Evolutionary conservation across 345 rosid genomes (phyloP).

Genomic region (Citrus sinensis): DNA sequence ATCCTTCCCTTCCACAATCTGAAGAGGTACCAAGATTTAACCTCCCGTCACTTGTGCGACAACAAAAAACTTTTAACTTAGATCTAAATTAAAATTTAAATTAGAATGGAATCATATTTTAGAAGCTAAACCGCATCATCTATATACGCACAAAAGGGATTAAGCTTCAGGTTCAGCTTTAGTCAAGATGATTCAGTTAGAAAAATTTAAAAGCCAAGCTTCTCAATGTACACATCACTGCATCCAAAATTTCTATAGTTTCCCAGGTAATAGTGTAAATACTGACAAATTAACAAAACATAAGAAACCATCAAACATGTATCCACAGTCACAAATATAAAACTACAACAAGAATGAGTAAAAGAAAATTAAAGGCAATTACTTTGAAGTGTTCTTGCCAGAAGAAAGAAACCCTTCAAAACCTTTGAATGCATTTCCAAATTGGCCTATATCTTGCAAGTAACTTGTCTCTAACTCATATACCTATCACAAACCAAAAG

Average conservation of each 20-base stretch:
- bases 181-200: background rate
- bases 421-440: conserved; percentile 41
- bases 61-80: background rate
- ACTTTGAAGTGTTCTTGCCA: conserved; percentile 42
- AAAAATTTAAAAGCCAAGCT: background rate
- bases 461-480: conserved; percentile 44
- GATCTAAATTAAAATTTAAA: background rate
- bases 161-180: conserved; percentile 1
- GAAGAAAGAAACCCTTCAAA: conserved; percentile 52
- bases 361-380: conserved; percentile 4
- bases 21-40: background rate
- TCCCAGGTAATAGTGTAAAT: too few species aligned
- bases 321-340: background rate
- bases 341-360: background rate
- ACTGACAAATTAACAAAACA: background rate
- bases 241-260: too few species aligned
- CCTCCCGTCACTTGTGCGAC: background rate
- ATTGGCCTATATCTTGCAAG: conserved; percentile 39
- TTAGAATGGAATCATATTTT: background rate
- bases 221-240: background rate
- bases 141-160: background rate
- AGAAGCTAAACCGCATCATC: background rate
- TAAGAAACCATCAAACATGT: background rate
- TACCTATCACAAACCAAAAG: conserved; percentile 22
- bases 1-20: background rate